Base-by-base conservation (phyloP, 345 rosid genomes). In the Sonneratia alba region DNA sequence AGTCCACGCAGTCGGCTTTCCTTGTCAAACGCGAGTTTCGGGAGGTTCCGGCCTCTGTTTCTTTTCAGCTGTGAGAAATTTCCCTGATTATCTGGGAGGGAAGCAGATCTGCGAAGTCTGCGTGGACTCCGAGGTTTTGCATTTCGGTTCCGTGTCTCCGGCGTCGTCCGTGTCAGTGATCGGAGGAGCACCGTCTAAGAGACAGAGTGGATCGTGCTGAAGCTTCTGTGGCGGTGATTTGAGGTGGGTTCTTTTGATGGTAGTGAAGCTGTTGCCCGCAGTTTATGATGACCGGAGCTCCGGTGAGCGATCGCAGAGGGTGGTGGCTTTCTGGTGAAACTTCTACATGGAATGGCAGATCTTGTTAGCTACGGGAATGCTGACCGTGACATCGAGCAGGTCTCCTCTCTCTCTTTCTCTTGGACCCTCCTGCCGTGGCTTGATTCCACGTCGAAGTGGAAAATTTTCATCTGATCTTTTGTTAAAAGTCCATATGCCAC, bases 261-360 rank as follows among this genome's bases (percentile, higher is more conserved):
- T 70, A 79, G 86, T 77, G 68, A 72, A 77, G 78, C 77, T 75
- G 73, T 77, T 71, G 77, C 69, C 65, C 69, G 70, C 69, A 68
- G 83, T 83, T 74, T 89, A 93, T 81, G 85, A 93, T 89, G 96
- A 89, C 83, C 91, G 96, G 98, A 78, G 85, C 87, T 81, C 85
- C 81, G 79, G 85, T 59, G 86, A 85, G 84, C 79, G 87, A 89
- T 89, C 94, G 90, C 79, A 86, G 90, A 81, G 86, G 91, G 88
- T 79, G 91, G 79, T 77, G 87, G 82, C 76, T 75, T 81, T 84
- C 80, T 76, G 83, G 89, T 86, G 78, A 84, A 78, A 76, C 79
- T 79, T 72, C 89, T 97, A 84, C 91, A 94, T 94, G 97, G 98
- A 94, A 93, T 93, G 97, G 98, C 95, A 86, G 94, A 94, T 91